A percentile compares a stretch with the other conserved stretches of the same genome.
phyloP scores from a whole-genome alignment of 805 yeast species.

The Scheffersomyces ergatensis region DNA sequence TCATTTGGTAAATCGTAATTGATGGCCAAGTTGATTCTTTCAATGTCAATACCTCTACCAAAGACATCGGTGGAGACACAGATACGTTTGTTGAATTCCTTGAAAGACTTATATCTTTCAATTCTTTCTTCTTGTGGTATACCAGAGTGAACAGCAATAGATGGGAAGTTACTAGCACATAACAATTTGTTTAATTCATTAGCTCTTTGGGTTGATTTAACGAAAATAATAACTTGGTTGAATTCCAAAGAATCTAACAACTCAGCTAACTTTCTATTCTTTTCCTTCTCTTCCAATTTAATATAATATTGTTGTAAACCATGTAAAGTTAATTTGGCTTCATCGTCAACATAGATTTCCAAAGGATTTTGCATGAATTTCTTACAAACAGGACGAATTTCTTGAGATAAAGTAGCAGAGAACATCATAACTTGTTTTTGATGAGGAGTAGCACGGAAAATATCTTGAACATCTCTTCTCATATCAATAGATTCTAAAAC shows the following conservation, averaged over 20 bases:
- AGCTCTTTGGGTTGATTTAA: slow-evolving; percentile 88
- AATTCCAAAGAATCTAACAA: slow-evolving; percentile 91
- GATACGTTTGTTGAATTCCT: slow-evolving; percentile 97
- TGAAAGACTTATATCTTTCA: slow-evolving; percentile 91
- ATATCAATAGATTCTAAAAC: slow-evolving; percentile 87
- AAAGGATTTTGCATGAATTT: slow-evolving; percentile 97
- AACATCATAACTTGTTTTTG: slow-evolving; percentile 99
- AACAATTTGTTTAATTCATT: slow-evolving; percentile 85
- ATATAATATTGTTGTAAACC: slow-evolving; percentile 96
- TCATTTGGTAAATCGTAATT: slow-evolving; percentile 95
- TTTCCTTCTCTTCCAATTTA: slow-evolving; percentile 85
- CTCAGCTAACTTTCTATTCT: slow-evolving; percentile 90
- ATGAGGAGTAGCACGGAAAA: slow-evolving; percentile 95
- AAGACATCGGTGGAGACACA: slow-evolving; percentile 98
- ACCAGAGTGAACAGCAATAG: slow-evolving; percentile 94
- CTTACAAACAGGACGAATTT: slow-evolving; percentile 94
- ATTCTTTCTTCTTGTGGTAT: slow-evolving; percentile 98
- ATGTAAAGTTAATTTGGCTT: slow-evolving; percentile 93
- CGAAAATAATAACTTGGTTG: slow-evolving; percentile 97
- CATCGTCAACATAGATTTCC: slow-evolving; percentile 97
- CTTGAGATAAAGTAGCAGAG: slow-evolving; percentile 92
- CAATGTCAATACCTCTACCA: slow-evolving; percentile 99
- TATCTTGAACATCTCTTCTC: slow-evolving; percentile 99
- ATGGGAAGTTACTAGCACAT: slow-evolving; percentile 92
- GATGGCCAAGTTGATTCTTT: slow-evolving; percentile 96